A percentile compares a stretch with the other conserved stretches of the same genome.
These are phyloP conservation scores for Hypoxylon fuscum DNA, from an alignment of 495 filamentous ascomycete species.

Conservation along the genomic window DNA sequence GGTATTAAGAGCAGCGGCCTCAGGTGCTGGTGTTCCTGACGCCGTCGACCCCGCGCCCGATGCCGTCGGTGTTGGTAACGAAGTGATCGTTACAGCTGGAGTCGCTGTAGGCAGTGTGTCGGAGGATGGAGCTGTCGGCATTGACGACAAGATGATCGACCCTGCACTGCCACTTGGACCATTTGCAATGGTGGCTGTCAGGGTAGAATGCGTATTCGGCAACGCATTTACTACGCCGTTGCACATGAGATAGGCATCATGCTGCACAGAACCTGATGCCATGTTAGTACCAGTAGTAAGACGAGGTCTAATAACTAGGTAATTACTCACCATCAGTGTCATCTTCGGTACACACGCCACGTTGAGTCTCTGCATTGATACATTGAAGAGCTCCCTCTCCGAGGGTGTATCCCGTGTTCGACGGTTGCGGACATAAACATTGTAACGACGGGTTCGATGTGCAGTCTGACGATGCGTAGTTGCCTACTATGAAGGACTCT, in stretches of 20 bases:
- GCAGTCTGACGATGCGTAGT: conserved; percentile 63
- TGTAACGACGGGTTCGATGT: conserved; percentile 59
- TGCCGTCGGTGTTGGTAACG: conserved; percentile 20
- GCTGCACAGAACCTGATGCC: conserved; percentile 42
- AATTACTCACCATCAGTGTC: conserved; percentile 51
- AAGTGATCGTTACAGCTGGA: conserved; percentile 27
- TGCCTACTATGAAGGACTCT: conserved; percentile 65
- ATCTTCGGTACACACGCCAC: conserved; percentile 51
- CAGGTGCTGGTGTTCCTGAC: conserved; percentile 7
- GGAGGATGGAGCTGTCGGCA: conserved; percentile 27
- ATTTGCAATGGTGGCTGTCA: conserved; percentile 58
- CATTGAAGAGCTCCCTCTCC: conserved; percentile 75
- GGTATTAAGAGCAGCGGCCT: conserved; percentile 38
- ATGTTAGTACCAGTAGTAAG: conserved; percentile 32
- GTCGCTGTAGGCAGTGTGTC: neutral
- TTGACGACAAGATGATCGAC: conserved; percentile 22
- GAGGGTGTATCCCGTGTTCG: conserved; percentile 70
- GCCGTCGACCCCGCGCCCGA: conserved; percentile 12
- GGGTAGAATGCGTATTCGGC: conserved; percentile 66
- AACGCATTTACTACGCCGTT: conserved; percentile 60
- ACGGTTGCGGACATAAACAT: conserved; percentile 70
- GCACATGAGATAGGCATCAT: conserved; percentile 67
- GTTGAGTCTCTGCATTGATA: conserved; percentile 56
- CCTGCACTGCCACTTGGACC: conserved; percentile 30
- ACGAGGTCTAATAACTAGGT: too few species aligned